Conservation (phyloP, 257 asterid genomes). For the Solanum arcanum region DNA sequence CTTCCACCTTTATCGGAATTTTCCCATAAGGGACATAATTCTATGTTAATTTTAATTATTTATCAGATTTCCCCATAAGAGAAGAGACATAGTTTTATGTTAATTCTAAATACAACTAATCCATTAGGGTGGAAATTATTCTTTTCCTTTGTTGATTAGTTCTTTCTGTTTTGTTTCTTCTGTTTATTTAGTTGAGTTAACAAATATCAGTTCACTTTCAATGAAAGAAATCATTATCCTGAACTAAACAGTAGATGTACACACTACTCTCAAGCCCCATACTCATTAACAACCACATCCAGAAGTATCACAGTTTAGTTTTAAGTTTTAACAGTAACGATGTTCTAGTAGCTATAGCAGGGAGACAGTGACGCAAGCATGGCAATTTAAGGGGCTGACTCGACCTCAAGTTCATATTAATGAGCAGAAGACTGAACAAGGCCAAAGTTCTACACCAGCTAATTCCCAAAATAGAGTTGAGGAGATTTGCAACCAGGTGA, state of each 20-base stretch:
- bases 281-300: not conserved
- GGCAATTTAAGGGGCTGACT: not conserved
- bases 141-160: not conserved
- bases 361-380: not conserved
- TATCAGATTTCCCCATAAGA: not conserved
- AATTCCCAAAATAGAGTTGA: not conserved
- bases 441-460: not conserved
- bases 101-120: not conserved
- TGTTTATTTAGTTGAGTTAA: not conserved
- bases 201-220: not conserved
- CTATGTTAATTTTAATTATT: too few species aligned
- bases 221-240: not conserved
- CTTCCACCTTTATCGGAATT: not conserved
- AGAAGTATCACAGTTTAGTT: not conserved
- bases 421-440: not conserved
- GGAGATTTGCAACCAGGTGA: not conserved
- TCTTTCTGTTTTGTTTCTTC: not conserved
- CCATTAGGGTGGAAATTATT: not conserved
- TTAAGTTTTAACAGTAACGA: not conserved
- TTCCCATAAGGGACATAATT: not conserved
- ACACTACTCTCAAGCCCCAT: not conserved
- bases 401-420: not conserved
- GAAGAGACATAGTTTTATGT: not conserved
- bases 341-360: not conserved
- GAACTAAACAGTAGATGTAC: not conserved